These are phyloP conservation scores for Urostyla sp. DNA, from an alignment of 73 alveolate genomes.

Conservation along the genomic window DNA sequence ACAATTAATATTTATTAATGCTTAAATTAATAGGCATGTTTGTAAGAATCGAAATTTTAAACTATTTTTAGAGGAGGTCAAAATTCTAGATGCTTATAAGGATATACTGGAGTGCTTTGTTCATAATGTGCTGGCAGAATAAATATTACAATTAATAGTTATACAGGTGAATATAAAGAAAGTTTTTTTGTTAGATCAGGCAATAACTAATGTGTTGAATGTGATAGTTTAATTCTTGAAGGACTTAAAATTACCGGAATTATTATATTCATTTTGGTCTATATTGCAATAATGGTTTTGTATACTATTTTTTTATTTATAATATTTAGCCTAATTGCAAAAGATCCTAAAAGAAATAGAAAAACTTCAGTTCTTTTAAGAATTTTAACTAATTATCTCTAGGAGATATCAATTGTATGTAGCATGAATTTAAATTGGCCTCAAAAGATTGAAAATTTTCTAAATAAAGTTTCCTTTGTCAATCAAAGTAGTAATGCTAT, in stretches of 20 bases:
- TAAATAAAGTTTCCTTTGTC: neutral
- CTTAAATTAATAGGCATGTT: neutral
- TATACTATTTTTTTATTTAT: neutral
- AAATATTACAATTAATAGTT: neutral
- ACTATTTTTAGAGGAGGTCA: neutral
- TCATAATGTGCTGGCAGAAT: neutral
- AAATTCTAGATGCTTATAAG: neutral
- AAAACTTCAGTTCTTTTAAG: slow-evolving; percentile 4
- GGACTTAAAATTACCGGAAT: neutral
- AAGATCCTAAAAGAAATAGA: slow-evolving; percentile 1
- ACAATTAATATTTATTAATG: neutral
- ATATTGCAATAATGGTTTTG: neutral
- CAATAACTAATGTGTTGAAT: neutral
- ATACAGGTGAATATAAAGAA: too few relatives aligned
- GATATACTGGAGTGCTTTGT: slow-evolving; percentile 10
- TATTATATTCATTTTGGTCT: neutral
- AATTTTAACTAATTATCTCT: slow-evolving; percentile 5
- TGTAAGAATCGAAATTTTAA: neutral
- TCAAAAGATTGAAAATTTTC: neutral
- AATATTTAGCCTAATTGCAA: neutral
- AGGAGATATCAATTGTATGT: neutral
- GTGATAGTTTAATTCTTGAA: neutral
- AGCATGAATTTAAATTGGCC: slow-evolving; percentile 1
- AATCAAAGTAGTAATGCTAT: neutral
- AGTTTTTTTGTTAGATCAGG: neutral